Conservation (phyloP, 2,329 filamentous ascomycete species). For the Neocatenulostroma microsporum region DNA sequence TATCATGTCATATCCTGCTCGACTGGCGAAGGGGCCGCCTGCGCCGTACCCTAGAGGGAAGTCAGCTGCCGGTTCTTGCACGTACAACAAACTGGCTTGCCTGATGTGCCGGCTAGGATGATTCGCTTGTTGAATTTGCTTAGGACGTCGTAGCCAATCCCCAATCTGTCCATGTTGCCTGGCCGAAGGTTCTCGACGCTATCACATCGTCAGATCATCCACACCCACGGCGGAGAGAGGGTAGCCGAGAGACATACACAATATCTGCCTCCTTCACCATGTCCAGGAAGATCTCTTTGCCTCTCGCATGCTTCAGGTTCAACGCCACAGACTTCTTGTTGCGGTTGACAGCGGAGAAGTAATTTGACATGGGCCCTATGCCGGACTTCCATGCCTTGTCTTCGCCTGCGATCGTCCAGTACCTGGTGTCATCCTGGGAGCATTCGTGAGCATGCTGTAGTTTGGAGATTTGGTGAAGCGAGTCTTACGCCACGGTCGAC, state of each 20-base stretch:
- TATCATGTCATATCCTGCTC: conserved; percentile 42
- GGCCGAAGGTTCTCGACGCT: conserved; percentile 41
- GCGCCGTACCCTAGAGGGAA: too few relatives aligned
- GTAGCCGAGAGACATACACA: too few relatives aligned
- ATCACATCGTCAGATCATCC: too few relatives aligned
- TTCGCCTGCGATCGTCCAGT: conserved; percentile 21
- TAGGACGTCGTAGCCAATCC: conserved; percentile 35
- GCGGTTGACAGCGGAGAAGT: conserved; percentile 39
- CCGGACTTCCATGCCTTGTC: conserved; percentile 19
- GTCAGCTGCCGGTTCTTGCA: too few relatives aligned
- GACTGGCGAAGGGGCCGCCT: conserved; percentile 34
- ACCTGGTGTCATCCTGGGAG: conserved; percentile 25
- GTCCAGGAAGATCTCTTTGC: conserved; percentile 26
- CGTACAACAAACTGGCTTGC: too few relatives aligned
- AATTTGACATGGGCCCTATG: conserved; percentile 24
- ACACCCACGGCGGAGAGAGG: too few relatives aligned
- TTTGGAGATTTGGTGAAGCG: too few relatives aligned
- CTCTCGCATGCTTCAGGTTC: conserved; percentile 34
- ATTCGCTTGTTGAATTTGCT: conserved; percentile 32
- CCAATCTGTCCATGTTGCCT: conserved; percentile 35
- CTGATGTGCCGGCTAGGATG: conserved; percentile 39
- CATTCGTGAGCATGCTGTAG: too few relatives aligned
- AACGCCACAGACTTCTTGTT: conserved; percentile 38
- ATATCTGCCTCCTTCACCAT: conserved; percentile 34
- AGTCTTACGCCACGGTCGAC: conserved; percentile 18